Evolutionary conservation across 192 early-diverging fungal species (phyloP).

Genomic region (Diversispora epigaea): DNA sequence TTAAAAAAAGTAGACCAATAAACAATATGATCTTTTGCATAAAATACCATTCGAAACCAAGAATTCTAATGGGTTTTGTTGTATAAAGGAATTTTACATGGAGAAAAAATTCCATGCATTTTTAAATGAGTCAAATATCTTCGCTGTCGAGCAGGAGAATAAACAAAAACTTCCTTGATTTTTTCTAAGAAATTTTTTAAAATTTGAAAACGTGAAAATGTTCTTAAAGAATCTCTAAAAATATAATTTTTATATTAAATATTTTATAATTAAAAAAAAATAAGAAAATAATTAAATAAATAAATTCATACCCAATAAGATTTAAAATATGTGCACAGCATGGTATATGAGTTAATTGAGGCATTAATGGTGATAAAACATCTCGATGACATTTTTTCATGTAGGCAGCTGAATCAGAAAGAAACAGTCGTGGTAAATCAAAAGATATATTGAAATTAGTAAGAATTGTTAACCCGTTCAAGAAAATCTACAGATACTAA

Average conservation of each 20-base stretch:
- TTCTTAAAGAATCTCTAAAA: neutral
- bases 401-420: neutral
- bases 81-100: neutral
- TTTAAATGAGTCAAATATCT: neutral
- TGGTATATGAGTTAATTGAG: neutral
- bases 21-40: neutral
- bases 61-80: constrained; percentile 9
- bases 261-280: neutral
- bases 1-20: constrained; percentile 6
- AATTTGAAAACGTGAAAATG: neutral
- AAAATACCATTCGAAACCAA: neutral
- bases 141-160: neutral
- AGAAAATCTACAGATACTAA: constrained; percentile 10
- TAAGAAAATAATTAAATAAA: neutral
- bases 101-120: neutral
- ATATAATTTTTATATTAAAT: neutral
- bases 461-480: neutral
- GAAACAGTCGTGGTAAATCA: neutral
- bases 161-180: constrained; percentile 9
- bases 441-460: neutral
- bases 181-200: neutral
- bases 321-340: constrained; percentile 1
- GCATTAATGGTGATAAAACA: neutral
- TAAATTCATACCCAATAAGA: neutral
- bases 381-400: constrained; percentile 5